Conservation (phyloP, 2,329 filamentous ascomycete genomes). For the Aureobasidium sp. region DNA sequence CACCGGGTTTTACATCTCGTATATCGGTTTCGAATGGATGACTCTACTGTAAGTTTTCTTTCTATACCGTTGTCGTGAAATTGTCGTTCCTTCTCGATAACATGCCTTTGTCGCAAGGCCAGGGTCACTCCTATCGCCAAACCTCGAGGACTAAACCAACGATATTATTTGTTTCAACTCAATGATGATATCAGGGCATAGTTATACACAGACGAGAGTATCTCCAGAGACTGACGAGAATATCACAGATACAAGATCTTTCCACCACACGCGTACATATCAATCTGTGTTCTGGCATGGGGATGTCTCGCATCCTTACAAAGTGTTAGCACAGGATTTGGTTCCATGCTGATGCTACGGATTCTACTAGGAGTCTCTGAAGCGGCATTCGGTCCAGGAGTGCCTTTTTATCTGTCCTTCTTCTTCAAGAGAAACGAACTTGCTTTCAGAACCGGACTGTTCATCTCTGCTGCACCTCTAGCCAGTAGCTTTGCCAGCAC, state of each 20-base stretch:
- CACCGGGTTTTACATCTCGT: conserved; percentile 55
- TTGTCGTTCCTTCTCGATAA: neutral
- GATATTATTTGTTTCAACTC: neutral
- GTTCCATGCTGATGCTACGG: conserved; percentile 55
- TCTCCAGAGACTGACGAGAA: neutral
- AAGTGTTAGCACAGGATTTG: conserved; percentile 34
- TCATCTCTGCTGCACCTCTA: conserved; percentile 64
- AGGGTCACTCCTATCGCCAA: neutral
- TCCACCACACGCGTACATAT: conserved; percentile 53
- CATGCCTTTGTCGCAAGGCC: neutral
- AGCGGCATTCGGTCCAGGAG: conserved; percentile 54
- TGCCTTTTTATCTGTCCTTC: conserved; percentile 56
- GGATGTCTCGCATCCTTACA: conserved; percentile 71
- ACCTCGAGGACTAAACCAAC: neutral
- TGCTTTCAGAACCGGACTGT: conserved; percentile 75
- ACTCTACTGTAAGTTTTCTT: conserved; percentile 40
- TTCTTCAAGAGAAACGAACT: conserved; percentile 62
- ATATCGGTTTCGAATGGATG: conserved; percentile 59
- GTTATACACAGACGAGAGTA: too few relatives aligned
- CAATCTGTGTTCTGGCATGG: conserved; percentile 64
- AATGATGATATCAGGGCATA: neutral
- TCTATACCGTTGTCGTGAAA: neutral
- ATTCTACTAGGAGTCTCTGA: conserved; percentile 47
- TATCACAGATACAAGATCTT: conserved; percentile 43
- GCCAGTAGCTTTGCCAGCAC: conserved; percentile 63